Base-by-base conservation (phyloP, 2,329 filamentous ascomycete species). In the Beauveria asiatica region DNA sequence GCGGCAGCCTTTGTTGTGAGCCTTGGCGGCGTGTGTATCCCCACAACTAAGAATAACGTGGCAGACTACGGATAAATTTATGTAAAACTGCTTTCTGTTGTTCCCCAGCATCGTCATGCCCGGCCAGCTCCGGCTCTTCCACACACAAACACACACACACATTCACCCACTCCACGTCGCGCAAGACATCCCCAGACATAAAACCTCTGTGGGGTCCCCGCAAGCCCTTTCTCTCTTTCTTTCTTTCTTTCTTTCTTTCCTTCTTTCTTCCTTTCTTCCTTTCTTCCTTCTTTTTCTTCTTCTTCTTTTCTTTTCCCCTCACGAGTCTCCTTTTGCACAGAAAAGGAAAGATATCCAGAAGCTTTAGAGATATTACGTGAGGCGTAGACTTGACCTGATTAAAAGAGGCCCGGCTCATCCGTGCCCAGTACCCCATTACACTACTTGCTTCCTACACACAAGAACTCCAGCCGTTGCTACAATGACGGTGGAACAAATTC, bases 401-500 rank as follows among this genome's bases (percentile, higher is more conserved):
- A n/a, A 42, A 48, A 48, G 25, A 44, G 39, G 30, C 39, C 17
- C 13, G 39, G 44, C 16, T 27, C 23, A 42, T 16, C 37, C 30
- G 44, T 49, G 44, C 41, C 41, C 30, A 52, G 19, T 41, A 57
- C 30, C 8, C 8, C n/a, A 57, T n/a, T 45, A 8, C 58, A 37
- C 46, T 39, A 17, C 30, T 33, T 33, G 30, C 30, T 33, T 33
- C 30, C 10, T 13, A 33, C 30, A 33, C 27, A 33, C 17, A 30
- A 23, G 25, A 44, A 42, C 21, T 46, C 23, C 9, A n/a, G 13
- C 2, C 19, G 8, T 59, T 45, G 50, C 64, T 46, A 37, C 44
- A 37, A 69, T 71, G 67, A 63, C 67, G 37, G 63, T 67, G 54
- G 67, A 63, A 62, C 72, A 69, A 62, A 71, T 84, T 42, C 82